Evolutionary conservation across 306 rosid species (phyloP).

Genomic region (Begonia fuchsioides): DNA sequence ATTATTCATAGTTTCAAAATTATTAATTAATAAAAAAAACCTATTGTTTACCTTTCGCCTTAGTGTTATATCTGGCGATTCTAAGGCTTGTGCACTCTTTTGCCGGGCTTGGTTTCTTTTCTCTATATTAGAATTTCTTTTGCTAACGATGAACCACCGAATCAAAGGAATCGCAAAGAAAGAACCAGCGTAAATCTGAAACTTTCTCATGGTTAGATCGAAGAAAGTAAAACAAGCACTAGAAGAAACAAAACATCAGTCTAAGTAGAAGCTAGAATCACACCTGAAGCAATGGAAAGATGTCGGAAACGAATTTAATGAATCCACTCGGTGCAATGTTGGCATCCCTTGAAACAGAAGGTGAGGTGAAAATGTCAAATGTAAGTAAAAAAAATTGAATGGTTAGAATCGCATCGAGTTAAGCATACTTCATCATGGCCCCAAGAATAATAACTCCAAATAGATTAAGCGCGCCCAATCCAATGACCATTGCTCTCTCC

Average conservation of each 20-base stretch:
- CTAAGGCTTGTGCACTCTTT: slow-evolving; percentile 56
- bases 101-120: slow-evolving; percentile 70
- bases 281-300: slow-evolving; percentile 96
- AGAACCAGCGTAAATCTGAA: slow-evolving; percentile 94
- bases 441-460: slow-evolving; percentile 92
- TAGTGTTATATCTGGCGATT: slow-evolving; percentile 63
- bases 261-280: slow-evolving; percentile 4
- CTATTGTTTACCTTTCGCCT: slow-evolving; percentile 57
- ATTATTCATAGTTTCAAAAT: background rate
- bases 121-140: slow-evolving; percentile 60
- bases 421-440: slow-evolving; percentile 75
- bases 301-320: slow-evolving; percentile 55
- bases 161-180: slow-evolving; percentile 93
- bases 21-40: background rate
- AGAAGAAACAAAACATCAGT: background rate
- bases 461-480: slow-evolving; percentile 90
- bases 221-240: slow-evolving; percentile 5
- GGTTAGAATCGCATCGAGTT: slow-evolving; percentile 4
- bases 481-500: slow-evolving; percentile 76
- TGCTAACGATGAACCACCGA: slow-evolving; percentile 59
- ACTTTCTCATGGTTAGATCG: slow-evolving; percentile 9
- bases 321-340: slow-evolving; percentile 61
- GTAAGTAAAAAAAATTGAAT: background rate
- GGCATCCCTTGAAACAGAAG: slow-evolving; percentile 39
- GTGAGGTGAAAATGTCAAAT: no score